phyloP scores from a whole-genome alignment of 2,329 filamentous ascomycete species.

The Dryadomyces sulphureus region DNA sequence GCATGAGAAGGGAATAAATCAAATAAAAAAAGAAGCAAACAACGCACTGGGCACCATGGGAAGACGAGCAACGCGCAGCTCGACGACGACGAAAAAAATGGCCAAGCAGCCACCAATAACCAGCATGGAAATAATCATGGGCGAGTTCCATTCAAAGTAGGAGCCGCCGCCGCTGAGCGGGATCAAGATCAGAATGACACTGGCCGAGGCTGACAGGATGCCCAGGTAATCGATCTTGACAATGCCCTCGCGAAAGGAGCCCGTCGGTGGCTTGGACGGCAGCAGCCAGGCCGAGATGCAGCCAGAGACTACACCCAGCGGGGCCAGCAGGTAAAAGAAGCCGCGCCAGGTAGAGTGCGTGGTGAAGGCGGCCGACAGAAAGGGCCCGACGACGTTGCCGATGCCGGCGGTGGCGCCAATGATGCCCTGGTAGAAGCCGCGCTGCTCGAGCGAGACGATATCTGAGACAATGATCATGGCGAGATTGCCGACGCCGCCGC shows the following conservation, averaged over 20 bases:
- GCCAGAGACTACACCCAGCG: constrained; percentile 29
- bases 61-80: constrained; percentile 7
- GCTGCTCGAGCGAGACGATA: constrained; percentile 40
- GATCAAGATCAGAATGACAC: constrained; percentile 45
- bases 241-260: constrained; percentile 29
- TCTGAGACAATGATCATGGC: constrained; percentile 49
- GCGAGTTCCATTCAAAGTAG: constrained; percentile 39
- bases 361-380: constrained; percentile 25
- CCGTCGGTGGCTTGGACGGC: constrained; percentile 24
- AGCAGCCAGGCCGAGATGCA: constrained; percentile 30
- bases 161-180: constrained; percentile 43
- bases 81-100: constrained; percentile 7
- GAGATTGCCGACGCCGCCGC: constrained; percentile 43
- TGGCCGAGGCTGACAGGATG: constrained; percentile 35
- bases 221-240: constrained; percentile 45
- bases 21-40: not conserved
- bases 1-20: not conserved
- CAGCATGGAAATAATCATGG: constrained; percentile 46
- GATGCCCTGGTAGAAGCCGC: constrained; percentile 39
- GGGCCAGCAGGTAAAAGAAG: constrained; percentile 33
- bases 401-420: constrained; percentile 24
- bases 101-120: constrained; percentile 5
- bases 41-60: constrained; percentile 11
- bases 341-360: constrained; percentile 24
- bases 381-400: constrained; percentile 27